Evolutionary conservation across 2,329 filamentous ascomycete genomes (phyloP), one percentile per base, ranked within the genome.

Genomic region (Sporothrix inflata): DNA sequence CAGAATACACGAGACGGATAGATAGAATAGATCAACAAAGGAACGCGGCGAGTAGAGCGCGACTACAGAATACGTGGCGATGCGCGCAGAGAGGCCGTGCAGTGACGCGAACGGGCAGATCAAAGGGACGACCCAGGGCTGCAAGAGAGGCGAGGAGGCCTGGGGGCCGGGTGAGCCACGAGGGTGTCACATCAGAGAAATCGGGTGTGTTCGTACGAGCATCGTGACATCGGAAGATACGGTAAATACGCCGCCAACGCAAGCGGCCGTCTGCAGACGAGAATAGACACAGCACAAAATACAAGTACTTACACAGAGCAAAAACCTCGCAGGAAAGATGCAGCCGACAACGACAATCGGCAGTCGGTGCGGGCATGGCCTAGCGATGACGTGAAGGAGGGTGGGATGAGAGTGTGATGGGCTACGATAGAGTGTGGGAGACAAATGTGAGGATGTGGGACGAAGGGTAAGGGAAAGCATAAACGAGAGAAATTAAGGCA

Each of bases 291-390:
- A 21, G n/a, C 16, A 34, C 19, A 34, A 38, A 8, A 67, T n/a
- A 34, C 5, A 1, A 19, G 1, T 27, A 19, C 21, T 0, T 34
- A 40, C 19, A 53, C 11, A 3, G 7, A 24, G 6, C 24, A 21
- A 69, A 30, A 45, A 3, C 3, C 6, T 11, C 49, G 21, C 51
- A 71, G 69, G 60, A 53, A 71, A 65, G 34, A 71, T 66, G 34
- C 47, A 63, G 69, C 57, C 69, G 45, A 53, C 45, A 51, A 12
- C 40, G 27, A 45, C n/a, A 45, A 16, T 53, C 57, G 69, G 57
- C 49, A 69, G 51, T 67, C 66, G 19, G 40, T 30, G 24, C 61
- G 38, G 53, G 60, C 38, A 24, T 40, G 12, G 45, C 65, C 65
- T 24, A 14, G 30, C 47, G 47, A 49, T 53, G 45, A 53, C 47